phyloP scores from a whole-genome alignment of 2,329 filamentous ascomycete genomes.

The Diaporthe caulivora region DNA sequence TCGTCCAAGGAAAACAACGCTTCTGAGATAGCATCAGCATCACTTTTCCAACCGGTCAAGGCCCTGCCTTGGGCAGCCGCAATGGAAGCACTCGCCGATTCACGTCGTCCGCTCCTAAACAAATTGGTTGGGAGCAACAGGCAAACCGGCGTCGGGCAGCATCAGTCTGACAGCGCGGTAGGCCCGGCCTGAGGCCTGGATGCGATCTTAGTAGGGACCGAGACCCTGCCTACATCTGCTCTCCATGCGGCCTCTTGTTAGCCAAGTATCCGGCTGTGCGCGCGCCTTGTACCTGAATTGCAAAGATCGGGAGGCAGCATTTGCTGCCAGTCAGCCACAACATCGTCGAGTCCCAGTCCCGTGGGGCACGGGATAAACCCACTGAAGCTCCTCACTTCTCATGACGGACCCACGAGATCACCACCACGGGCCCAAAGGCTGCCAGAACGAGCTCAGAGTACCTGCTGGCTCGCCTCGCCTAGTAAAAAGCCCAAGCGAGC shows the following conservation, averaged over 20 bases:
- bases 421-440: not conserved
- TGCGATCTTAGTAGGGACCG: not conserved
- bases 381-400: not conserved
- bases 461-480: not conserved
- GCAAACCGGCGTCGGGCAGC: constrained; percentile 11
- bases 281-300: not conserved
- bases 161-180: not conserved
- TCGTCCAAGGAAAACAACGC: constrained; percentile 16
- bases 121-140: constrained; percentile 7
- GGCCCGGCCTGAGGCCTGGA: not conserved
- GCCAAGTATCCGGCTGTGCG: not conserved
- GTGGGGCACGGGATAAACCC: not conserved
- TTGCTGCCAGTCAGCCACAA: not conserved
- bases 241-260: not conserved
- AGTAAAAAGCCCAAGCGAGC: not conserved
- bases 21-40: constrained; percentile 25
- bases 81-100: constrained; percentile 12
- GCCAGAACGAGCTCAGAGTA: not conserved
- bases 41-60: constrained; percentile 29
- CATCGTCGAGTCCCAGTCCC: not conserved
- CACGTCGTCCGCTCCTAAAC: not conserved
- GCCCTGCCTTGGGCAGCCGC: not conserved
- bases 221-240: not conserved
- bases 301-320: not conserved
- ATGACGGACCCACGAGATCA: not conserved